Conservation (phyloP, 2,329 filamentous ascomycete species). For the Fusarium scirpi region DNA sequence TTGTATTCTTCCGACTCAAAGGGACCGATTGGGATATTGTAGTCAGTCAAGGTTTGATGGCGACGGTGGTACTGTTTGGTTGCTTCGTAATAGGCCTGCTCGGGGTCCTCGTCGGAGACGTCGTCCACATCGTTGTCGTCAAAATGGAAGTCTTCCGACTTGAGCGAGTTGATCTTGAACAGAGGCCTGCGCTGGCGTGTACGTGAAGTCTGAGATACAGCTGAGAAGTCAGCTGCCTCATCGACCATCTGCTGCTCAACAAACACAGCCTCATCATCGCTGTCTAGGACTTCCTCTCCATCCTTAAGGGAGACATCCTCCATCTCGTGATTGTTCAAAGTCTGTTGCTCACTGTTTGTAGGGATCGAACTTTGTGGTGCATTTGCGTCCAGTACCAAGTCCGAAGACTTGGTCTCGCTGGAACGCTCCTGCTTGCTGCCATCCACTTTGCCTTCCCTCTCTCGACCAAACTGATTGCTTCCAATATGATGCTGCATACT, state of each 20-base stretch:
- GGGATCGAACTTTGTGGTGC: not conserved
- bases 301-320: not conserved
- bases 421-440: not conserved
- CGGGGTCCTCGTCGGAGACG: not conserved
- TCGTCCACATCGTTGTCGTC: not conserved
- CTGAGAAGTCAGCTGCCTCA: not conserved
- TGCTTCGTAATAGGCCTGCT: not conserved
- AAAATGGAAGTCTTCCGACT: not conserved
- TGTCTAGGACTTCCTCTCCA: not conserved
- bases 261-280: not conserved
- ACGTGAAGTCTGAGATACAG: not conserved
- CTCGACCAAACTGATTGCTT: not conserved
- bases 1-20: not conserved
- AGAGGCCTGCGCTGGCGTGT: not conserved
- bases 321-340: not conserved
- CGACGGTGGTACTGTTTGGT: not conserved
- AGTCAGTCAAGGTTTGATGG: constrained; percentile 2
- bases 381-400: not conserved
- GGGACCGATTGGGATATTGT: constrained; percentile 11
- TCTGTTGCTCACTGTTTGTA: not conserved
- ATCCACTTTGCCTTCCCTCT: constrained; percentile 2
- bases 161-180: not conserved
- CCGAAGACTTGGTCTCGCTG: not conserved
- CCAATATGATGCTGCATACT: not conserved
- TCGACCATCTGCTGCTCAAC: not conserved